Conservation (phyloP, 179 eudicot species). For the Silene noctiflora region DNA sequence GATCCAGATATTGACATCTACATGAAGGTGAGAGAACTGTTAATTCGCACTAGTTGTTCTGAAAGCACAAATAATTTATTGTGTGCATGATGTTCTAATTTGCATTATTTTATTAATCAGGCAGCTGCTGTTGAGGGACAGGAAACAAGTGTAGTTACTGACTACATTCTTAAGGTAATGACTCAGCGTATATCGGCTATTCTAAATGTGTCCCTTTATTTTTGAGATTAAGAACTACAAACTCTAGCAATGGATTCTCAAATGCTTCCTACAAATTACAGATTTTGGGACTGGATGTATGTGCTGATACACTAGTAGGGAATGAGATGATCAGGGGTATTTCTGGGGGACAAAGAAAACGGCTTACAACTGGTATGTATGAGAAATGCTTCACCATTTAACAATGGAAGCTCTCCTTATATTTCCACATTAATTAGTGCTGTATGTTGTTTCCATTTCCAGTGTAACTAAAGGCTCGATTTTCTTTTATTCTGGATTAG, state of each 20-base stretch:
- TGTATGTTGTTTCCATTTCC: neutral
- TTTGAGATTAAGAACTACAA: neutral
- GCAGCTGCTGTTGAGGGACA: slow-evolving; percentile 75
- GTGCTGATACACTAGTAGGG: slow-evolving; percentile 84
- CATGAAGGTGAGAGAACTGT: slow-evolving; percentile 35
- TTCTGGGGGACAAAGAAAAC: slow-evolving; percentile 77
- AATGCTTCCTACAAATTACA: slow-evolving; percentile 17
- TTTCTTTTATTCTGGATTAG: neutral
- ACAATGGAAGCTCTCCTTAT: neutral
- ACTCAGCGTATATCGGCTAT: neutral
- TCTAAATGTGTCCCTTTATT: neutral
- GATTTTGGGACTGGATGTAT: slow-evolving; percentile 76
- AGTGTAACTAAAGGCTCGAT: neutral
- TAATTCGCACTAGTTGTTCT: neutral
- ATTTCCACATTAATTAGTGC: neutral
- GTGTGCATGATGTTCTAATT: neutral
- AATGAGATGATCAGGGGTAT: slow-evolving; percentile 78
- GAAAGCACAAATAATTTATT: too few relatives aligned
- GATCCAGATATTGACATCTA: slow-evolving; percentile 40
- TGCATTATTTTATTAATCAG: slow-evolving; percentile 14
- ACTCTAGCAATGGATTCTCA: slow-evolving; percentile 6
- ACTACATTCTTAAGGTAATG: slow-evolving; percentile 70
- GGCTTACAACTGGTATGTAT: slow-evolving; percentile 68
- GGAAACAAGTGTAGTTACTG: slow-evolving; percentile 66
- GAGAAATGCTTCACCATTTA: neutral